phyloP scores from a whole-genome alignment of 768 basidiomycete species.

The Leccinum truebloodii region DNA sequence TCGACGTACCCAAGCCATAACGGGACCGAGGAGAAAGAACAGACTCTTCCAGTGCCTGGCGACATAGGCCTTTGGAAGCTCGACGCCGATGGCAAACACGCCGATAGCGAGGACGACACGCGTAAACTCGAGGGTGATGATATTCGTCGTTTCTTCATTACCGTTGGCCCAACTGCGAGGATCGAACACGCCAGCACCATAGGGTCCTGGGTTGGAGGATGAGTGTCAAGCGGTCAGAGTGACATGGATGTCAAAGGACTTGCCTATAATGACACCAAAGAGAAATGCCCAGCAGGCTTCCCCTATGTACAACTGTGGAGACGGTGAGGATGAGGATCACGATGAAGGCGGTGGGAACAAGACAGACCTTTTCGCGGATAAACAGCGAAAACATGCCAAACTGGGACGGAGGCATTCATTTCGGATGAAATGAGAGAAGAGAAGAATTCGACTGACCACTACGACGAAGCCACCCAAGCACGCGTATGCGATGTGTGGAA shows the following conservation, averaged over 20 bases:
- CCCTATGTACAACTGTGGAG: slow-evolving; percentile 77
- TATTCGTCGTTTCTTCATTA: slow-evolving; percentile 53
- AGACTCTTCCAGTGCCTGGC: slow-evolving; percentile 89
- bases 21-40: slow-evolving; percentile 76
- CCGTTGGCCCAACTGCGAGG: slow-evolving; percentile 72
- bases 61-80: slow-evolving; percentile 96
- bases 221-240: slow-evolving; percentile 5
- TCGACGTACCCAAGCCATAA: slow-evolving; percentile 78
- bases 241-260: slow-evolving; percentile 23
- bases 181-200: slow-evolving; percentile 78
- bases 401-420: slow-evolving; percentile 36
- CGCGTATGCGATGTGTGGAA: slow-evolving; percentile 76
- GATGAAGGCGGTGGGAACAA: not conserved
- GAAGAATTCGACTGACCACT: slow-evolving; percentile 44
- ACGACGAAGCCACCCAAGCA: slow-evolving; percentile 83
- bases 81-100: slow-evolving; percentile 97
- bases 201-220: slow-evolving; percentile 57
- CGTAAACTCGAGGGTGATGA: slow-evolving; percentile 86
- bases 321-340: slow-evolving; percentile 9
- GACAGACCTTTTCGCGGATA: slow-evolving; percentile 75
- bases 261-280: slow-evolving; percentile 88
- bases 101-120: slow-evolving; percentile 94
- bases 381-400: slow-evolving; percentile 96
- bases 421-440: not conserved
- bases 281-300: slow-evolving; percentile 96